Base-by-base conservation (phyloP, 768 basidiomycete genomes). In the Cantharellus cinnabarinus region DNA sequence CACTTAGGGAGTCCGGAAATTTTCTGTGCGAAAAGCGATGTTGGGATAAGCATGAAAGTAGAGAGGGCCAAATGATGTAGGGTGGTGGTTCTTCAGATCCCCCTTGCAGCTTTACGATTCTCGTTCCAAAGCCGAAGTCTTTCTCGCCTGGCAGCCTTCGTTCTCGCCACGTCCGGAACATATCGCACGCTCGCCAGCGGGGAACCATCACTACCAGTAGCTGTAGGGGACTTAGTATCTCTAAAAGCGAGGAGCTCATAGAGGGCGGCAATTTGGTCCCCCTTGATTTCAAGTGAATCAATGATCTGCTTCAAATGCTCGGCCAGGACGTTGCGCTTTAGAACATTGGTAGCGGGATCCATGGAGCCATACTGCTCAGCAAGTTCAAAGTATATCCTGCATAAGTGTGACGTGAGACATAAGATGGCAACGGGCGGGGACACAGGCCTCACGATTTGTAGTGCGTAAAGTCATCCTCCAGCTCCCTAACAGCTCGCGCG, bases 381-480 rank as follows among this genome's bases (percentile, higher is more conserved):
- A 34, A 98, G 75, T 66, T 90, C 87, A 58, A 82, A 71, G 64
- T 97, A 99, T 54, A 95, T 81, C 64, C 94, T 98, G 53, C 38
- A 29, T 5, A 41, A 63, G 54, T 34, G 50, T 5, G n/a, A 4
- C 34, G 50, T 39, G 41, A 20, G 4, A 29, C 3, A 15, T 4
- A 37, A 38, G 4, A 60, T 53, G 58, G 59, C 58, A 60, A 29
- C 41, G 57, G 15, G 41, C 3, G 51, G 14, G 37, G 34, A 5
- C 14, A 41, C 40, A 4, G 20, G 34, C 72, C 81, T 38, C 63
- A 97, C 95, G 84, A 81, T 71, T 89, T 95, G 69, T 93, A 94
- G 70, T 90, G 89, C 41, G 79, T 79, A 66, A 97, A 98, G 67
- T 99, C 94, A 62, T 90, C 90, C 67, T 98, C 94, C 4, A 99